A percentile compares a stretch with the other conserved stretches of the same genome.
These are phyloP conservation scores for Alternaria conjuncta DNA, from an alignment of 2,329 filamentous ascomycete genomes.

Conservation along the genomic window DNA sequence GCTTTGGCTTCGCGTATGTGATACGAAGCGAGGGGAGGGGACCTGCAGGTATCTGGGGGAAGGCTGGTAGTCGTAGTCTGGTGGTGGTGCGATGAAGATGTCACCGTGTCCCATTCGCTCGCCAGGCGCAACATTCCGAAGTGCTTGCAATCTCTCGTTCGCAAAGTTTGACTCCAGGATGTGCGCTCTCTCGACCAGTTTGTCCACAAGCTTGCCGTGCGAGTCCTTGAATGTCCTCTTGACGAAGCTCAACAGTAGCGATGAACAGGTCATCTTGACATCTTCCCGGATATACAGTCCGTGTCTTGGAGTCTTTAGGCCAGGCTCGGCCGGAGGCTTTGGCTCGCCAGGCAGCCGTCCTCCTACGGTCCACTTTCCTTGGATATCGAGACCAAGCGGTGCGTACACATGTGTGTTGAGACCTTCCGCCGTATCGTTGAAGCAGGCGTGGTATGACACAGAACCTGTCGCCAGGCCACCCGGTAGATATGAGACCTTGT, in stretches of 20 bases:
- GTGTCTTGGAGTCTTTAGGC: constrained; percentile 67
- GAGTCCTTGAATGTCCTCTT: constrained; percentile 82
- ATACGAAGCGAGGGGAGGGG: constrained; percentile 17
- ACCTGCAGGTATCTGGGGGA: constrained; percentile 10
- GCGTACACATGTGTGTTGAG: constrained; percentile 85
- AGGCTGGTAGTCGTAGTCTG: constrained; percentile 40
- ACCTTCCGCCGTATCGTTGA: constrained; percentile 74
- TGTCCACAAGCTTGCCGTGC: constrained; percentile 72
- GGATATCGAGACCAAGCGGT: constrained; percentile 80
- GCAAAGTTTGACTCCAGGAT: constrained; percentile 42
- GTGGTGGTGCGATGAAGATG: constrained; percentile 45
- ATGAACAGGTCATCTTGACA: constrained; percentile 80
- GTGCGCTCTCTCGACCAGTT: constrained; percentile 47
- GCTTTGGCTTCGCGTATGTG: constrained; percentile 30
- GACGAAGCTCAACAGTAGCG: constrained; percentile 77
- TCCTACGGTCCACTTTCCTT: constrained; percentile 76
- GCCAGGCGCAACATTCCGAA: constrained; percentile 38
- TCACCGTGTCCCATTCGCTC: constrained; percentile 43
- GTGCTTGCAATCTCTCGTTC: constrained; percentile 41
- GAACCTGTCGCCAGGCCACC: constrained; percentile 69
- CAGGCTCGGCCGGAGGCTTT: constrained; percentile 68
- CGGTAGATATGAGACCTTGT: constrained; percentile 77
- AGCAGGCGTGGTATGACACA: constrained; percentile 80
- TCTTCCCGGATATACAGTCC: constrained; percentile 87
- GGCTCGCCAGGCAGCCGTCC: constrained; percentile 76